phyloP scores from a whole-genome alignment of 768 basidiomycete genomes.

The Coprinopsis marcescibilis region DNA sequence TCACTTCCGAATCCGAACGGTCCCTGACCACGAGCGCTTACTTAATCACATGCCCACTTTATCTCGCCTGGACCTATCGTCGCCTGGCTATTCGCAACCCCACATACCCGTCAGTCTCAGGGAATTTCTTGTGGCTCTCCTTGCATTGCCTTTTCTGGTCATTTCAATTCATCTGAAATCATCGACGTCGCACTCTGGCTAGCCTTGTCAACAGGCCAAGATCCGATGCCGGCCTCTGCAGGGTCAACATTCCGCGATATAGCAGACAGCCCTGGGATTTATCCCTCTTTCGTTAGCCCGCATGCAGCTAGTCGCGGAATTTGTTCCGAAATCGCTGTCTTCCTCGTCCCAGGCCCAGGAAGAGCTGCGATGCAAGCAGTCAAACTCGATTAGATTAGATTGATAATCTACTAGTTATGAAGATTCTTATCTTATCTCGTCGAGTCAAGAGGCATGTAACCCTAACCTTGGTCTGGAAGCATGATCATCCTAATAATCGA shows the following conservation, averaged over 20 bases:
- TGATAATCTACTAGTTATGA: background rate
- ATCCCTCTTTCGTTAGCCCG: too few relatives aligned
- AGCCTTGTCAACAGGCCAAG: too few relatives aligned
- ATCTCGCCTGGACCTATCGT: background rate
- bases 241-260: too few relatives aligned
- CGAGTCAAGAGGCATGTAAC: background rate
- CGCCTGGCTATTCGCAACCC: background rate
- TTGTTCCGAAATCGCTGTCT: background rate
- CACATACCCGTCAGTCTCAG: too few relatives aligned
- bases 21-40: conserved; percentile 10
- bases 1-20: conserved; percentile 8
- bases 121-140: too few relatives aligned
- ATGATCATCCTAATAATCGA: conserved; percentile 14
- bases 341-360: background rate
- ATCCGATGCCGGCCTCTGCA: too few relatives aligned
- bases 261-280: too few relatives aligned
- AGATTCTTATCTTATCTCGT: conserved; percentile 12
- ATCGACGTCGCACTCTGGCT: too few relatives aligned
- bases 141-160: too few relatives aligned
- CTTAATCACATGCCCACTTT: conserved; percentile 7
- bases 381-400: conserved; percentile 16
- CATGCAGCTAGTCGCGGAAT: too few relatives aligned
- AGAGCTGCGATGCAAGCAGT: background rate
- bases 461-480: conserved; percentile 12
- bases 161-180: too few relatives aligned